Evolutionary conservation across 139 green algal genomes (phyloP).

Genomic region (Closterium sp.): DNA sequence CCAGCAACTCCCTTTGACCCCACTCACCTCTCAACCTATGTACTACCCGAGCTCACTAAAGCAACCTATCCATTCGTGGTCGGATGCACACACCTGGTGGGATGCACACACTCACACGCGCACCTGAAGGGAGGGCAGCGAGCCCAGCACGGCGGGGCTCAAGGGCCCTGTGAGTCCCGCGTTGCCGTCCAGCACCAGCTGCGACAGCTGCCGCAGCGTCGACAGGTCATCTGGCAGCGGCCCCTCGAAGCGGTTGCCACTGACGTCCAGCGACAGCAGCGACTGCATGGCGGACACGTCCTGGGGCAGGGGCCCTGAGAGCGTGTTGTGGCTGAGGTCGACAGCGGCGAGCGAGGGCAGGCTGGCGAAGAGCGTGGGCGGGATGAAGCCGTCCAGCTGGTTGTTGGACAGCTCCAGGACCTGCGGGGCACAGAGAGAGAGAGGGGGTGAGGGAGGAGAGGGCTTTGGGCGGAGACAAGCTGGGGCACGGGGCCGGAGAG

Average conservation of each 20-base stretch:
- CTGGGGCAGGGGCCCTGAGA: neutral
- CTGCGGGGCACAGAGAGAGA: neutral
- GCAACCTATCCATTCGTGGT: too few species aligned
- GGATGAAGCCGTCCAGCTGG: neutral
- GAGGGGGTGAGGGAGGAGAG: neutral
- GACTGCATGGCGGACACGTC: neutral
- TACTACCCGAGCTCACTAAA: too few species aligned
- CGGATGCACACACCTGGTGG: too few species aligned
- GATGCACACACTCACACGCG: neutral
- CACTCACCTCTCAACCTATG: too few species aligned
- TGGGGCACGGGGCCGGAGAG: too few species aligned
- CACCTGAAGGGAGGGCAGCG: neutral
- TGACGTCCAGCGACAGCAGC: neutral
- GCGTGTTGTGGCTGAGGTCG: neutral
- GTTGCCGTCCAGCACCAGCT: neutral
- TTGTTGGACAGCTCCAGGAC: neutral
- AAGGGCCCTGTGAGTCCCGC: neutral
- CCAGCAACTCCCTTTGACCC: too few species aligned
- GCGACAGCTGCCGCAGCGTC: neutral
- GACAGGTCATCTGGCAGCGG: neutral
- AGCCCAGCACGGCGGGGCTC: neutral
- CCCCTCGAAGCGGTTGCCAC: neutral
- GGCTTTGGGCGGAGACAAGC: too few species aligned
- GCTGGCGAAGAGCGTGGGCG: neutral
- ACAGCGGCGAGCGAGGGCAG: neutral